A percentile compares a stretch with the other conserved stretches of the same genome.
Conservation (phyloP, 768 basidiomycete genomes). For the Tulasnella sp. region DNA sequence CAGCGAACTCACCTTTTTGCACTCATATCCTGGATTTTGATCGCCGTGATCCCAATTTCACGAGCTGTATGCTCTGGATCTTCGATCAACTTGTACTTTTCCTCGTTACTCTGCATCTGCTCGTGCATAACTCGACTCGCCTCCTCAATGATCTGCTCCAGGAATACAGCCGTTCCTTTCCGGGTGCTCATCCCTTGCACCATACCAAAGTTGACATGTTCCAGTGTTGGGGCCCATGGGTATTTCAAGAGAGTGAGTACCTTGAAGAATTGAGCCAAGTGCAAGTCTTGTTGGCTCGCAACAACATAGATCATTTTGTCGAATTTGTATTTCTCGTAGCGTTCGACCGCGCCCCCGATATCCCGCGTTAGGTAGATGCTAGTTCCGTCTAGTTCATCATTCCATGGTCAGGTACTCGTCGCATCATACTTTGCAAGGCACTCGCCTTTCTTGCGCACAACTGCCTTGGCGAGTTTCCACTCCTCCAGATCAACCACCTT, state of each 20-base stretch:
- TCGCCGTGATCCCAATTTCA: constrained; percentile 86
- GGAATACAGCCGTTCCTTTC: constrained; percentile 87
- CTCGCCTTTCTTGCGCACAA: constrained; percentile 74
- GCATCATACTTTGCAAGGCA: neutral
- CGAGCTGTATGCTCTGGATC: constrained; percentile 67
- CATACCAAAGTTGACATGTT: constrained; percentile 85
- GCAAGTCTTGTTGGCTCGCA: constrained; percentile 74
- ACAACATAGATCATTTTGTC: constrained; percentile 93
- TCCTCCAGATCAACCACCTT: constrained; percentile 78
- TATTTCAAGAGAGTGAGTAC: constrained; percentile 80
- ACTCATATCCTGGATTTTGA: constrained; percentile 97
- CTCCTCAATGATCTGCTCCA: constrained; percentile 83
- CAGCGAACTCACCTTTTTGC: constrained; percentile 59
- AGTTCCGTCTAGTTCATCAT: constrained; percentile 57
- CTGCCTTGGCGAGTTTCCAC: constrained; percentile 84
- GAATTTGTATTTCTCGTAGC: constrained; percentile 82
- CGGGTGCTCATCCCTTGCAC: constrained; percentile 93
- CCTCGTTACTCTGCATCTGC: constrained; percentile 90
- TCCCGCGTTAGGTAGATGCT: constrained; percentile 92
- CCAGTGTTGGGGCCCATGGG: constrained; percentile 68
- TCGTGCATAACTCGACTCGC: constrained; percentile 86
- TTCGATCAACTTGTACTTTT: constrained; percentile 78
- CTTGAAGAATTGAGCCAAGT: constrained; percentile 88
- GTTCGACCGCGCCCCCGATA: constrained; percentile 85
- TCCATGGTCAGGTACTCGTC: neutral